These are phyloP conservation scores for Biscogniauxia sp. DNA, from an alignment of 2,329 filamentous ascomycete species.

Conservation along the genomic window DNA sequence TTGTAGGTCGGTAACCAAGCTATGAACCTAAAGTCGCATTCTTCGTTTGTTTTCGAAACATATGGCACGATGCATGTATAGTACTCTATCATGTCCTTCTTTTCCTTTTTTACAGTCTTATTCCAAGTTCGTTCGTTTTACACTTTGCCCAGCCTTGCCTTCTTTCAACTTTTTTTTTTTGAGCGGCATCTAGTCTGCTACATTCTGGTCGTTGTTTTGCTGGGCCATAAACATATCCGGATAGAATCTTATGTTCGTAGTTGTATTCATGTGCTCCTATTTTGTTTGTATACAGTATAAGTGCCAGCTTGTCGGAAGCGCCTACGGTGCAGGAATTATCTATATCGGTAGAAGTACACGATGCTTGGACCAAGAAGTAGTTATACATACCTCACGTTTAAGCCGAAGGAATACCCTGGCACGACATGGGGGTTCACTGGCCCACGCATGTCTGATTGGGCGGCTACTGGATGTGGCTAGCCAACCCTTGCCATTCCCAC, in stretches of 20 bases:
- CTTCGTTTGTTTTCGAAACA: not conserved
- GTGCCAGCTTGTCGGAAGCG: not conserved
- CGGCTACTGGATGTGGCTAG: constrained; percentile 9
- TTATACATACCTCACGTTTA: constrained; percentile 7
- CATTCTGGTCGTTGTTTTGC: not conserved
- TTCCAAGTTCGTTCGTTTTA: not conserved
- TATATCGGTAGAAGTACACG: constrained; percentile 10
- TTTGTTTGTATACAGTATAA: not conserved
- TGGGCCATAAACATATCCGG: not conserved
- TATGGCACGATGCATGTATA: not conserved
- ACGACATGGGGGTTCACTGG: constrained; percentile 15
- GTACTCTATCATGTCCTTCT: not conserved
- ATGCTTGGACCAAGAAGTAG: not conserved
- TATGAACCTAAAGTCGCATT: not conserved
- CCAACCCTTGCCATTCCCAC: constrained; percentile 14
- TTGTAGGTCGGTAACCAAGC: not conserved
- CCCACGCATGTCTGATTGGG: constrained; percentile 20
- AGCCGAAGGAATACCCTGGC: constrained; percentile 13
- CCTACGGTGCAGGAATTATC: not conserved
- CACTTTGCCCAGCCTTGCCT: not conserved
- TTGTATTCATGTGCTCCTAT: not conserved
- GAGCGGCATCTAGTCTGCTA: not conserved
- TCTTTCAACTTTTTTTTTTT: not conserved
- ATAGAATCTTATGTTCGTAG: not conserved
- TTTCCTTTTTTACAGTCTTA: not conserved